A percentile compares a stretch with the other conserved stretches of the same genome.
Conservation (phyloP, 805 yeast genomes). For the Pichia phayaonensis region DNA sequence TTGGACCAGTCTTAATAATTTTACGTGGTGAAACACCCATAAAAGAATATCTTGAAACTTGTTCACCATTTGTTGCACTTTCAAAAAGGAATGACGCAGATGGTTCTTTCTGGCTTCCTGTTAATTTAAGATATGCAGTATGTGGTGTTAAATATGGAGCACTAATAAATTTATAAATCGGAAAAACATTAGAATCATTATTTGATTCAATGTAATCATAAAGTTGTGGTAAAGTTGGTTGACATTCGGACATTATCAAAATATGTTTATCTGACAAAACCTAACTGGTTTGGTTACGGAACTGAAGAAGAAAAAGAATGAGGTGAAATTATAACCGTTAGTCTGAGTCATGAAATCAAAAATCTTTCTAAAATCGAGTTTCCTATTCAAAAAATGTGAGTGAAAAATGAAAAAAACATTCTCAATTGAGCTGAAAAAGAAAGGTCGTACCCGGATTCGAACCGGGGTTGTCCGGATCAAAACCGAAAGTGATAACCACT, state of each 20-base stretch:
- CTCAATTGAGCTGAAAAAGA: too few species aligned
- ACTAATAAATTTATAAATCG: conserved; percentile 66
- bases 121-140: conserved; percentile 78
- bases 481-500: conserved; percentile 79
- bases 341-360: neutral
- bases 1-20: conserved; percentile 75
- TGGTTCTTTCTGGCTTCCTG: conserved; percentile 49
- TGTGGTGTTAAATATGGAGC: conserved; percentile 84
- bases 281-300: too few species aligned
- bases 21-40: conserved; percentile 83
- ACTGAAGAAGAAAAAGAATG: neutral
- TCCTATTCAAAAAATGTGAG: too few species aligned
- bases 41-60: conserved; percentile 83
- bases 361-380: too few species aligned
- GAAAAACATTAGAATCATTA: conserved; percentile 55
- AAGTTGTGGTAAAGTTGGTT: conserved; percentile 45
- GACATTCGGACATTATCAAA: conserved; percentile 19
- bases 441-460: conserved; percentile 81
- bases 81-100: conserved; percentile 77
- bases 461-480: conserved; percentile 79
- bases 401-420: neutral
- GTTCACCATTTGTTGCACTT: conserved; percentile 83
- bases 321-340: neutral
- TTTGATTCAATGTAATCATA: conserved; percentile 33
- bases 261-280: too few species aligned